Evolutionary conservation across 2,329 filamentous ascomycete species (phyloP).

Genomic region (Nigrospora sphaerica): DNA sequence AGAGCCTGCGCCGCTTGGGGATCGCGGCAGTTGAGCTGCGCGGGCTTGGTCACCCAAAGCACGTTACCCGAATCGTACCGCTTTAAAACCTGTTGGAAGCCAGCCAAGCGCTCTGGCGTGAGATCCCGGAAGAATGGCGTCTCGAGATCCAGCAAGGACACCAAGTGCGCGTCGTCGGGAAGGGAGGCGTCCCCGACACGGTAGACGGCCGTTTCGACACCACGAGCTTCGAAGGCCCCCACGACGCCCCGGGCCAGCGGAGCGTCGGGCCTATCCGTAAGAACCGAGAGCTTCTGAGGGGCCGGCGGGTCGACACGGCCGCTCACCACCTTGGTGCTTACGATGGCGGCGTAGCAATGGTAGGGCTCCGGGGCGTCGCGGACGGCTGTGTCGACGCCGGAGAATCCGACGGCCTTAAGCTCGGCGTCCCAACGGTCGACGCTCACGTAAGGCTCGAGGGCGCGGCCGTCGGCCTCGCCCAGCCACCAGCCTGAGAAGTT

Average conservation of each 20-base stretch:
- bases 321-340: neutral
- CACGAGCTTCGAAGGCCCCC: no score
- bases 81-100: neutral
- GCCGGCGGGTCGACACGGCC: neutral
- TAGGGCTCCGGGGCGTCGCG: neutral
- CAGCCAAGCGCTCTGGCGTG: neutral
- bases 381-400: slow-evolving; percentile 1
- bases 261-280: neutral
- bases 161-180: neutral
- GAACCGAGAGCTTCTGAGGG: neutral
- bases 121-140: neutral
- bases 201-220: neutral
- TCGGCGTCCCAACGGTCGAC: neutral
- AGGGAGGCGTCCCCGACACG: neutral
- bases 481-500: neutral
- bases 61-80: neutral
- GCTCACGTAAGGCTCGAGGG: neutral
- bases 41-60: slow-evolving; percentile 1
- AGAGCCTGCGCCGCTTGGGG: neutral
- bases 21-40: neutral
- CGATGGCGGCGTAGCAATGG: neutral
- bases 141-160: neutral
- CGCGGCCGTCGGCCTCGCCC: neutral
- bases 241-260: no score
- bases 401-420: neutral